These are phyloP conservation scores for Trichoderma pleuroti DNA, from an alignment of 2,329 filamentous ascomycete genomes.

Conservation along the genomic window DNA sequence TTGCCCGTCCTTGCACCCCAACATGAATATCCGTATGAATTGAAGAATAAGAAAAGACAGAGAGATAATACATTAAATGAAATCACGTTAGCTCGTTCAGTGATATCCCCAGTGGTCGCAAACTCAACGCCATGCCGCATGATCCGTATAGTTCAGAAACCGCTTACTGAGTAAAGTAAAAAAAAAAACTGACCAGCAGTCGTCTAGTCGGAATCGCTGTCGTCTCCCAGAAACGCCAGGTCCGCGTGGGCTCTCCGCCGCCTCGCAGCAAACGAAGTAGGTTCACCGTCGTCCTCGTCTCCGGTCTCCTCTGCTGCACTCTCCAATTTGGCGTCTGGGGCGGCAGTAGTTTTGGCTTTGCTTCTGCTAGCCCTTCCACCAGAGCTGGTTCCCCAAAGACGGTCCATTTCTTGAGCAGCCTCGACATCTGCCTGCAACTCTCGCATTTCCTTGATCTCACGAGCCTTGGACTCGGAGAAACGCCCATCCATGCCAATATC, in stretches of 20 bases:
- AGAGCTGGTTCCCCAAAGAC: conserved; percentile 64
- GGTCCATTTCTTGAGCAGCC: conserved; percentile 76
- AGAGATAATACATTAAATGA: background rate
- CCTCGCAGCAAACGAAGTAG: conserved; percentile 40
- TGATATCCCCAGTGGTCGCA: background rate
- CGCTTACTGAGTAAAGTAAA: background rate
- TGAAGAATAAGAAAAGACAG: background rate
- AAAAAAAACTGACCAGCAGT: conserved; percentile 13
- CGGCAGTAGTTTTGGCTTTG: conserved; percentile 31
- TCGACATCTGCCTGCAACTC: conserved; percentile 83
- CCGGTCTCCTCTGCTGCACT: conserved; percentile 33
- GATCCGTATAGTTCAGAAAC: background rate
- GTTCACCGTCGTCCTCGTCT: conserved; percentile 31
- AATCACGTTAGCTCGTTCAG: background rate
- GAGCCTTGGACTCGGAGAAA: conserved; percentile 79
- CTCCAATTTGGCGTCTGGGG: conserved; percentile 26
- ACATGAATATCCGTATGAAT: background rate
- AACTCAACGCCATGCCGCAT: background rate
- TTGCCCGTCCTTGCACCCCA: background rate
- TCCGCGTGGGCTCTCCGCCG: conserved; percentile 49
- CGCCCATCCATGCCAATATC: conserved; percentile 86
- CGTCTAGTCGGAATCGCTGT: conserved; percentile 61
- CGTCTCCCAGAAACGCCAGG: conserved; percentile 64
- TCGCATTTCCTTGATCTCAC: conserved; percentile 79
- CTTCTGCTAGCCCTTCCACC: conserved; percentile 42